Evolutionary conservation across 2,329 filamentous ascomycete genomes (phyloP).

Genomic region (Stromatinia cepivora): DNA sequence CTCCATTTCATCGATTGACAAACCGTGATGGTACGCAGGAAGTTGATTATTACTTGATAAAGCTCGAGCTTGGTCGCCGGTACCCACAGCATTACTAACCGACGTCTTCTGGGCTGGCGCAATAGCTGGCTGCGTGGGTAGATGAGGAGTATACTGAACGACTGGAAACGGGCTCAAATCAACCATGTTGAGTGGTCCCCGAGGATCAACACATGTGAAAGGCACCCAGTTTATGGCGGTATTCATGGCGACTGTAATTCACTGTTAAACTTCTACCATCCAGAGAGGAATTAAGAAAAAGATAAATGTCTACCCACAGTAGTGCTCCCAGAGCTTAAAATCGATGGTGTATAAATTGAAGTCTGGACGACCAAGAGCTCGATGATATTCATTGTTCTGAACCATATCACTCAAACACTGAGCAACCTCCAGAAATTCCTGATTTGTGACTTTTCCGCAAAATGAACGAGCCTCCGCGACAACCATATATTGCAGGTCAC

Average conservation of each 20-base stretch:
- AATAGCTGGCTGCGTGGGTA: not conserved
- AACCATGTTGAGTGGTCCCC: not conserved
- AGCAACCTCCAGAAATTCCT: not conserved
- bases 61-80: not conserved
- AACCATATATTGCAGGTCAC: not conserved
- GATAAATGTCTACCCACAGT: not conserved
- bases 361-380: not conserved
- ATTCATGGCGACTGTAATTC: not conserved
- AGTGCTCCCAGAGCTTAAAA: not conserved
- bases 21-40: not conserved
- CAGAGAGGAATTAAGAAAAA: not conserved
- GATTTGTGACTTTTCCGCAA: not conserved
- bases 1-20: not conserved
- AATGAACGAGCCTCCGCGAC: not conserved
- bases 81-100: not conserved
- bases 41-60: too few relatives aligned
- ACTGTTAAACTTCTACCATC: not conserved
- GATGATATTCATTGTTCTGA: not conserved
- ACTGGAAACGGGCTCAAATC: not conserved
- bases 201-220: not conserved
- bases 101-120: not conserved
- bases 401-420: not conserved
- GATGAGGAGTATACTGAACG: not conserved
- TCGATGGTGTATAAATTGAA: not conserved
- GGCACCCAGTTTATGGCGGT: not conserved